Base-by-base conservation (phyloP, 306 rosid genomes). In the Morella rubra region DNA sequence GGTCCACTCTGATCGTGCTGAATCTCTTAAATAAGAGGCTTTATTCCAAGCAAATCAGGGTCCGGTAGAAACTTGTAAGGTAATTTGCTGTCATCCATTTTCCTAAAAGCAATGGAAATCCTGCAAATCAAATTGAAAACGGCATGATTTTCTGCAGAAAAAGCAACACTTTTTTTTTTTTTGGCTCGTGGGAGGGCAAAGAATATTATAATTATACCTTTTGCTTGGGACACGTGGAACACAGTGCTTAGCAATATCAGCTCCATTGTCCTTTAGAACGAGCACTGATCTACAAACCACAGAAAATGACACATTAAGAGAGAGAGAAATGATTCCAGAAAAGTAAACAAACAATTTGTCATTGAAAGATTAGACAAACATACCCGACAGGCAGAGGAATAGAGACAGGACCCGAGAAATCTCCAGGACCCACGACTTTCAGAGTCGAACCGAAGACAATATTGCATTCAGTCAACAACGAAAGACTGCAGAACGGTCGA, bases 41-140 rank as follows among this genome's bases (percentile, higher is more conserved):
- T 80, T 69, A 86, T 74, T 65, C 79, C 82, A 41, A 50, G 73
- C 20, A 89, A 69, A 19, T 84, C 92, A n/a, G 78, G 85, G 75
- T 86, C 89, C 0, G 68, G 83, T 11, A 53, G 37, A 79, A 67
- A 89, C 8, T 41, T 76, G 73, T 73, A 72, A n/a, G 93, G 93
- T 37, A 79, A 16, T 78, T 89, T 91, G 42, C 53, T 77, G 0
- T 80, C 76, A 16, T 86, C 87, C 88, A 86, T 86, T 87, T 85
- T 91, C 56, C 96, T 84, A 69, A 89, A 87, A 12, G 96, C 84
- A 65, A 91, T 89, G 14, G 88, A 91, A 69, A 89, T 91, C 84
- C 93, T 91, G 86, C 58, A 75, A 55, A 51, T 9, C 9, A 58
- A 56, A 51, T 24, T 44, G 20, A 50, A 22, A 76, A 64, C 65